These are phyloP conservation scores for Phytopythium montanum DNA, from an alignment of 352 stramenopile species.

Conservation along the genomic window DNA sequence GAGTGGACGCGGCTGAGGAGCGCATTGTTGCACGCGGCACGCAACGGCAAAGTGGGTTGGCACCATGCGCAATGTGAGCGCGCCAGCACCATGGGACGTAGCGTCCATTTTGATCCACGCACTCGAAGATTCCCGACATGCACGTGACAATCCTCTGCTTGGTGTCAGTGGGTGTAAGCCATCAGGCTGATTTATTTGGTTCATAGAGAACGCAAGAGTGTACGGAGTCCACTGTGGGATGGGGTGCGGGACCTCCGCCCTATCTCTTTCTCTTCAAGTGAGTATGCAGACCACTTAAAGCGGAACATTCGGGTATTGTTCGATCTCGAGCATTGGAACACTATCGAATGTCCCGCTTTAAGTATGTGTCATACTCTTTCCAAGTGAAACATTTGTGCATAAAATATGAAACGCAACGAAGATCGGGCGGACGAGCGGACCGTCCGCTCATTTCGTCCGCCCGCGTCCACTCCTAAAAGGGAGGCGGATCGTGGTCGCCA, in stretches of 20 bases:
- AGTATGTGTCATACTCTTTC: too few species aligned
- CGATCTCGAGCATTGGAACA: too few species aligned
- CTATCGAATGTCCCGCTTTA: too few species aligned
- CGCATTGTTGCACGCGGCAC: not conserved
- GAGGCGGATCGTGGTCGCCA: not conserved
- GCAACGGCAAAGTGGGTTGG: not conserved
- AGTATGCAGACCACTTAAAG: too few species aligned
- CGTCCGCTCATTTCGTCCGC: conserved; percentile 1
- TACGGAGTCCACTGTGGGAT: not conserved
- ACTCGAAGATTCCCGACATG: not conserved
- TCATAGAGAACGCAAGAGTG: conserved; percentile 8
- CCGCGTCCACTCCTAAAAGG: not conserved
- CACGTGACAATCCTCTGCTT: not conserved
- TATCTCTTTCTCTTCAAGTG: too few species aligned
- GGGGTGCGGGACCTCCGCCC: not conserved
- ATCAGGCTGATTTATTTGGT: conserved; percentile 4
- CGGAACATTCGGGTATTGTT: too few species aligned
- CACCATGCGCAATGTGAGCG: too few species aligned
- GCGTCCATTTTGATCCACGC: too few species aligned
- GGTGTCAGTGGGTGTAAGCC: too few species aligned
- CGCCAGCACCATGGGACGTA: too few species aligned
- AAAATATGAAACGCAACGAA: not conserved
- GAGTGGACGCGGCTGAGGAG: not conserved
- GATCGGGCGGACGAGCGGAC: conserved; percentile 2
- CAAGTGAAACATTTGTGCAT: too few species aligned